These are phyloP conservation scores for Secale cereale DNA, from an alignment of 176 grass and related monocot species.

Conservation along the genomic window DNA sequence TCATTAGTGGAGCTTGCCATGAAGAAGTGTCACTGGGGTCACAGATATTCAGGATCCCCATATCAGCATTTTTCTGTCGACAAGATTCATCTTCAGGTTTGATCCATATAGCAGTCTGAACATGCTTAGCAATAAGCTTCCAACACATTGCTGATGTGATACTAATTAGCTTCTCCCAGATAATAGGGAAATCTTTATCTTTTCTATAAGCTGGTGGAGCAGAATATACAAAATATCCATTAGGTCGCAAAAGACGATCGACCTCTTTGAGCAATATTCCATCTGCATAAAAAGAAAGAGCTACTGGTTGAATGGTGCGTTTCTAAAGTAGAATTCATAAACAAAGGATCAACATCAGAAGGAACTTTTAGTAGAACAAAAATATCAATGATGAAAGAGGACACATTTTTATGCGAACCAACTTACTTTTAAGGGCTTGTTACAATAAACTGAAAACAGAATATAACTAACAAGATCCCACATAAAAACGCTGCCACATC, in stretches of 20 bases:
- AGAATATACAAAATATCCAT: constrained; percentile 97
- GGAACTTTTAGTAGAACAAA: not conserved
- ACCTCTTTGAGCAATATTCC: constrained; percentile 98
- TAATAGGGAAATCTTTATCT: constrained; percentile 81
- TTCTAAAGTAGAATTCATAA: constrained; percentile 1
- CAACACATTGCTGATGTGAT: constrained; percentile 92
- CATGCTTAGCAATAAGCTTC: constrained; percentile 79
- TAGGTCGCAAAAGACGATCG: constrained; percentile 76
- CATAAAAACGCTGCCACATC: not conserved
- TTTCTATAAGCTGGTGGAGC: constrained; percentile 97
- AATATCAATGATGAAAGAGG: not conserved
- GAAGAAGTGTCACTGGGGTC: constrained; percentile 44
- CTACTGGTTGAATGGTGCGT: not conserved
- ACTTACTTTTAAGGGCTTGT: not conserved
- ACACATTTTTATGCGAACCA: not conserved
- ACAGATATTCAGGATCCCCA: constrained; percentile 65
- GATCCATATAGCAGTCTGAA: constrained; percentile 97
- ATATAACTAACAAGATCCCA: not conserved
- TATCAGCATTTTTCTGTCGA: constrained; percentile 59
- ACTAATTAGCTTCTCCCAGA: constrained; percentile 87
- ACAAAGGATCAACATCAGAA: constrained; percentile 14
- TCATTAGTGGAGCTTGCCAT: constrained; percentile 76
- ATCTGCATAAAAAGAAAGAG: constrained; percentile 52
- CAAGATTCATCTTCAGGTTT: constrained; percentile 78
- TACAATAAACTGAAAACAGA: constrained; percentile 3